Conservation (phyloP, 1,139 yeast species). For the Eremothecium sinecaudum region DNA sequence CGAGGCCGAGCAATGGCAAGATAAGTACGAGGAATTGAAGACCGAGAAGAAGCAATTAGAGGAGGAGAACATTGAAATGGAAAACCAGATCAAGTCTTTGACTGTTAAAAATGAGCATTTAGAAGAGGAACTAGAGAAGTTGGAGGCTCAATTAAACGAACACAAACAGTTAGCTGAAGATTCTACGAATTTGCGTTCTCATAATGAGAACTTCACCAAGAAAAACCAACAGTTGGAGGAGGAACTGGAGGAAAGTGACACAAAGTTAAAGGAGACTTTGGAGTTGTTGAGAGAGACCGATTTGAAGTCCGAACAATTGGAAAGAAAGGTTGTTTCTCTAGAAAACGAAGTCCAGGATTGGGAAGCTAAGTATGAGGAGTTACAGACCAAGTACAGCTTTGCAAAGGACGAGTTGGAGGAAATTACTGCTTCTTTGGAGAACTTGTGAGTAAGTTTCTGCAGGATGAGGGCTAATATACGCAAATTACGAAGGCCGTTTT, state of each 20-base stretch:
- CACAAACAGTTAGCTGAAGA: slow-evolving; percentile 89
- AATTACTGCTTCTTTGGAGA: slow-evolving; percentile 84
- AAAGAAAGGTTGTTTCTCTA: slow-evolving; percentile 85
- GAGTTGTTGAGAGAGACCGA: slow-evolving; percentile 93
- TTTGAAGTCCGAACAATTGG: slow-evolving; percentile 93
- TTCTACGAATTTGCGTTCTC: slow-evolving; percentile 78
- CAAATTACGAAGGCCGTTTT: too few relatives aligned
- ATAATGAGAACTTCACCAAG: slow-evolving; percentile 85
- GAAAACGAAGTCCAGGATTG: slow-evolving; percentile 88
- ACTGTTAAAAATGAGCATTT: slow-evolving; percentile 85
- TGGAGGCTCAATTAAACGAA: slow-evolving; percentile 70
- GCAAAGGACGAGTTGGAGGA: slow-evolving; percentile 83
- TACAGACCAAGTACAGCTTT: slow-evolving; percentile 65
- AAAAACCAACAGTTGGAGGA: slow-evolving; percentile 89
- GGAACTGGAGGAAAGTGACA: slow-evolving; percentile 87
- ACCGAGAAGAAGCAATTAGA: slow-evolving; percentile 80
- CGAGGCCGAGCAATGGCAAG: slow-evolving; percentile 97
- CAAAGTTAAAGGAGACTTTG: slow-evolving; percentile 86
- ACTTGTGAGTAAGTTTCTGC: slow-evolving; percentile 9
- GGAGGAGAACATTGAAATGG: slow-evolving; percentile 85
- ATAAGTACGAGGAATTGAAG: slow-evolving; percentile 81
- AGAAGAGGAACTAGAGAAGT: slow-evolving; percentile 84
- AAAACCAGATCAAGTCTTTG: slow-evolving; percentile 87
- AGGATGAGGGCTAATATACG: not conserved
- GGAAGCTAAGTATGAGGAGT: slow-evolving; percentile 88